Percentiles rank a stretch among this genome's conserved stretches.
These are phyloP conservation scores for Saturnispora quitensis DNA, from an alignment of 805 yeast genomes.

Conservation along the genomic window DNA sequence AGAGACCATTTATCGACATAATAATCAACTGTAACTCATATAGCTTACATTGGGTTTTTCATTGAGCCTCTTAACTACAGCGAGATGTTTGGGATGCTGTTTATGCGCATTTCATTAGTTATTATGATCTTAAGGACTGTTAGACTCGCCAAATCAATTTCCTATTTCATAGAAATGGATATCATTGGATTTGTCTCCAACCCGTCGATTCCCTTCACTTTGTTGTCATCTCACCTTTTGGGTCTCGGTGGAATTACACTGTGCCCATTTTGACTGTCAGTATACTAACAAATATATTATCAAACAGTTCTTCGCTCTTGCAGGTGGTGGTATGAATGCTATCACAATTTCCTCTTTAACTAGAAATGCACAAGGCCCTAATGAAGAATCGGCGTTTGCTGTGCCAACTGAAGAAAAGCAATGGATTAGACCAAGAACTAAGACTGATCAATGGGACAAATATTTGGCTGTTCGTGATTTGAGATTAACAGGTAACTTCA, in stretches of 20 bases:
- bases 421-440: constrained; percentile 44
- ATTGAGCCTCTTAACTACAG: too few species aligned
- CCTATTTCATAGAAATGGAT: too few species aligned
- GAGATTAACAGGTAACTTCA: constrained; percentile 62
- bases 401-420: constrained; percentile 37
- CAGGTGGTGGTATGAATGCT: constrained; percentile 41
- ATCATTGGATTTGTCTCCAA: too few species aligned
- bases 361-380: constrained; percentile 28
- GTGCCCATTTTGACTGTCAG: neutral
- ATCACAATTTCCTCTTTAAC: constrained; percentile 24
- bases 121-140: too few species aligned
- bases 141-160: too few species aligned
- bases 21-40: too few species aligned
- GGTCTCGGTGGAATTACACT: neutral
- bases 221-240: neutral
- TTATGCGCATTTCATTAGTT: too few species aligned
- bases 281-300: neutral
- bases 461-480: constrained; percentile 62
- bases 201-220: neutral
- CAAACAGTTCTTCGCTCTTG: constrained; percentile 37
- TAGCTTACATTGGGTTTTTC: too few species aligned
- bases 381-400: constrained; percentile 29
- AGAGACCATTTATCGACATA: too few species aligned
- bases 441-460: constrained; percentile 47
- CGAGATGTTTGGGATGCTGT: too few species aligned